Evolutionary conservation across 2,329 filamentous ascomycete species (phyloP).

Genomic region (Stagonosporopsis tanaceti): DNA sequence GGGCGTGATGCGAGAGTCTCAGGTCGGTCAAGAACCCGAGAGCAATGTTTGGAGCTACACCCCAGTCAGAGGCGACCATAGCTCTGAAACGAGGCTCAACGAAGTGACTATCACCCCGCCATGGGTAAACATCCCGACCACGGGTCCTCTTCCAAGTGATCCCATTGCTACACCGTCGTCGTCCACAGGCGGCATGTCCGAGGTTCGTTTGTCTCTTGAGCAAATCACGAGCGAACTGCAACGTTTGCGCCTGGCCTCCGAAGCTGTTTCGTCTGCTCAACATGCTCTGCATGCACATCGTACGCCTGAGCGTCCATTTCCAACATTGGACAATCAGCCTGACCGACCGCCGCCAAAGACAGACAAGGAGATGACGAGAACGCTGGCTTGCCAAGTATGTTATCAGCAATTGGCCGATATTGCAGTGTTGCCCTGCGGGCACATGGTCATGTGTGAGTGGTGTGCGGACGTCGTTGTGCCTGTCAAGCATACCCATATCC

Average conservation of each 20-base stretch:
- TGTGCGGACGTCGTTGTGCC: slow-evolving; percentile 62
- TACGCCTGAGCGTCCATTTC: slow-evolving; percentile 22
- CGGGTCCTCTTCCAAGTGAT: not conserved
- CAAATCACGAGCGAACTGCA: slow-evolving; percentile 29
- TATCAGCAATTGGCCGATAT: slow-evolving; percentile 61
- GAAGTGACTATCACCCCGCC: slow-evolving; percentile 19
- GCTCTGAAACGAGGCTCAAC: not conserved
- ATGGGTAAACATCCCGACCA: slow-evolving; percentile 7
- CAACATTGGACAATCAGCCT: slow-evolving; percentile 56
- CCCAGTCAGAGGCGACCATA: slow-evolving; percentile 4
- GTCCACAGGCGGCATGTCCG: slow-evolving; percentile 11
- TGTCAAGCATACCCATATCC: slow-evolving; percentile 52
- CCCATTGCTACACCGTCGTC: slow-evolving; percentile 13
- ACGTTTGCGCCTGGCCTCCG: slow-evolving; percentile 28
- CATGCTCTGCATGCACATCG: slow-evolving; percentile 26
- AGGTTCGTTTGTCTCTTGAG: slow-evolving; percentile 28
- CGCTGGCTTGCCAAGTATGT: slow-evolving; percentile 62
- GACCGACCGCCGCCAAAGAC: slow-evolving; percentile 58
- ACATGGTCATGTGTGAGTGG: slow-evolving; percentile 64
- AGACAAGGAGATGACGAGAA: slow-evolving; percentile 59
- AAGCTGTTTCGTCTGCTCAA: slow-evolving; percentile 25
- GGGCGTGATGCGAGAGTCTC: slow-evolving; percentile 44
- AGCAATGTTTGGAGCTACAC: slow-evolving; percentile 35
- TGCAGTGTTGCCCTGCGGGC: slow-evolving; percentile 62
- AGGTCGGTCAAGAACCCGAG: slow-evolving; percentile 24